Conservation (phyloP, 2,329 filamentous ascomycete genomes). For the Beauveria australis region DNA sequence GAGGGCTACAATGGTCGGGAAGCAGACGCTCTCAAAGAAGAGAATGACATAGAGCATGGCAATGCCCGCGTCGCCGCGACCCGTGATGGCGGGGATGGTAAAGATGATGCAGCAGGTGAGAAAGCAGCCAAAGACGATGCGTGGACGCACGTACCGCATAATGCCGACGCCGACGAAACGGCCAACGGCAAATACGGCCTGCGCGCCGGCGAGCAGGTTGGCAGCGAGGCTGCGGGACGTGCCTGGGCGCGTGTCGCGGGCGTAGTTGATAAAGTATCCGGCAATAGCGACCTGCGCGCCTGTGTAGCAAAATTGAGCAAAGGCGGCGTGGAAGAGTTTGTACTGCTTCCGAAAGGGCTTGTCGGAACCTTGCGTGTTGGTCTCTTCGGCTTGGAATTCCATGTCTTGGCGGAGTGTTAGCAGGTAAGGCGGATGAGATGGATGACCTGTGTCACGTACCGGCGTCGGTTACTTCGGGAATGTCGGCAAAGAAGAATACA, state of each 20-base stretch:
- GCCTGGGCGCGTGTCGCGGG: conserved; percentile 48
- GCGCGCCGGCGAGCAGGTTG: conserved; percentile 64
- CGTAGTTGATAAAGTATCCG: conserved; percentile 66
- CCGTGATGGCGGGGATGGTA: conserved; percentile 38
- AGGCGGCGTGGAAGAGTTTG: conserved; percentile 65
- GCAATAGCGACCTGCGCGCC: conserved; percentile 63
- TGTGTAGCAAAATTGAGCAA: conserved; percentile 71
- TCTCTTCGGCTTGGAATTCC: conserved; percentile 48
- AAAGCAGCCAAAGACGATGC: conserved; percentile 60
- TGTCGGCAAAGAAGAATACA: conserved; percentile 58
- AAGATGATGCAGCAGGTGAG: conserved; percentile 59
- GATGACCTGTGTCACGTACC: conserved; percentile 19
- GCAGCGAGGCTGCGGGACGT: conserved; percentile 46
- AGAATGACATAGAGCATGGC: conserved; percentile 61
- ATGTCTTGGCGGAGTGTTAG: conserved; percentile 42
- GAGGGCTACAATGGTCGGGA: conserved; percentile 72
- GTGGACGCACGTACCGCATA: conserved; percentile 60
- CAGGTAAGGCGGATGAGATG: not conserved
- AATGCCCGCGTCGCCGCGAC: conserved; percentile 38
- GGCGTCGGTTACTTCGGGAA: conserved; percentile 60
- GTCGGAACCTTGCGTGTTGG: conserved; percentile 45
- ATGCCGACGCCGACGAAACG: conserved; percentile 59
- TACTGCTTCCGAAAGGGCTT: conserved; percentile 63
- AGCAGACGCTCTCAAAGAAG: conserved; percentile 75
- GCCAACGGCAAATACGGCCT: conserved; percentile 64